Evolutionary conservation across 2,329 filamentous ascomycete species (phyloP).

Genomic region (Aspergillus pseudonomiae): DNA sequence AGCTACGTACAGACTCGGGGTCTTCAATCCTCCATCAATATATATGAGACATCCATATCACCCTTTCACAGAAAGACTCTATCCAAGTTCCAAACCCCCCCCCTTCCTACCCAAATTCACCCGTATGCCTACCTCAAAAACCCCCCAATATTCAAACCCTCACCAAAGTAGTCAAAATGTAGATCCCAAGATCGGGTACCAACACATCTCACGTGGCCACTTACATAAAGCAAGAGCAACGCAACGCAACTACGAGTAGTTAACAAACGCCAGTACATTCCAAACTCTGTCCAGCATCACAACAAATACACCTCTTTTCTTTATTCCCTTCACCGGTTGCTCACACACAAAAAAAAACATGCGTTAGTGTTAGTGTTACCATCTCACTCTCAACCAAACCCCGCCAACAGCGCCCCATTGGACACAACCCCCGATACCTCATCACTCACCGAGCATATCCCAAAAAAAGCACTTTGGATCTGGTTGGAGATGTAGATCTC

Average conservation of each 20-base stretch:
- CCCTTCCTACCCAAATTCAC: background rate
- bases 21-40: no score
- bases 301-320: background rate
- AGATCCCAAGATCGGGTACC: conserved; percentile 1
- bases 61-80: background rate
- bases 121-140: background rate
- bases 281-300: background rate
- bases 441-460: background rate
- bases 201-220: conserved; percentile 9
- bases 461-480: background rate
- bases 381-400: background rate
- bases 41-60: background rate
- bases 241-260: background rate
- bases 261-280: background rate
- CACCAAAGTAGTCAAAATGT: background rate
- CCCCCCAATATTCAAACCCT: no score
- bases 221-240: background rate
- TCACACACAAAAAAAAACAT: background rate
- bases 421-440: background rate
- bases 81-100: background rate
- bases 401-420: background rate
- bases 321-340: background rate
- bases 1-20: no score
- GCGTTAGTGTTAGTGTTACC: background rate
- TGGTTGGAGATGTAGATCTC: background rate